phyloP scores from a whole-genome alignment of 306 rosid species.

The Hippophae tibetana region DNA sequence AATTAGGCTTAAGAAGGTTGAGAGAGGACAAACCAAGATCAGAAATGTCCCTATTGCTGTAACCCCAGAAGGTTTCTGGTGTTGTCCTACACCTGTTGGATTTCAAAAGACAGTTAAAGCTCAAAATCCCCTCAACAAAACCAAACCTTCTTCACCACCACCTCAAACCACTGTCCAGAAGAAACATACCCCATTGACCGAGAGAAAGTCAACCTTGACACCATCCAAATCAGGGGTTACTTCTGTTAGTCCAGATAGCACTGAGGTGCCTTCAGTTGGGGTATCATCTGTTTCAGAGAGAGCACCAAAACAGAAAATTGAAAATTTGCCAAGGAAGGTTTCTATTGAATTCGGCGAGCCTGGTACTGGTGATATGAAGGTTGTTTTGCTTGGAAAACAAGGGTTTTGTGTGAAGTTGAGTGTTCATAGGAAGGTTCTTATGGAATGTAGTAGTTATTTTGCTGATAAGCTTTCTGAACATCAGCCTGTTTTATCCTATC shows the following conservation, averaged over 20 bases:
- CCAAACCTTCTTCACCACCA: constrained; percentile 66
- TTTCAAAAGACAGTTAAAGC: constrained; percentile 71
- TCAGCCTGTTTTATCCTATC: constrained; percentile 33
- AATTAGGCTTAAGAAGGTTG: constrained; percentile 46
- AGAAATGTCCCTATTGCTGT: constrained; percentile 88
- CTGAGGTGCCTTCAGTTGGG: constrained; percentile 32
- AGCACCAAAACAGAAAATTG: constrained; percentile 49
- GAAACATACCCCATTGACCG: constrained; percentile 31
- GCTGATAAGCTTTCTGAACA: constrained; percentile 51
- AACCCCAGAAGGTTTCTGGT: constrained; percentile 94
- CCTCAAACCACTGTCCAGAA: constrained; percentile 39
- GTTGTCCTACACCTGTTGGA: constrained; percentile 88
- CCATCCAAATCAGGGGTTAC: constrained; percentile 41
- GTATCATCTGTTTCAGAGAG: constrained; percentile 48
- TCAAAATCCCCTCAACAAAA: constrained; percentile 64
- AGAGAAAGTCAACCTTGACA: constrained; percentile 40
- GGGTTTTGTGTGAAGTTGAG: constrained; percentile 87
- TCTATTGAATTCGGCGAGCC: constrained; percentile 94
- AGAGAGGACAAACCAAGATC: constrained; percentile 71
- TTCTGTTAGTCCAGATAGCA: constrained; percentile 47
- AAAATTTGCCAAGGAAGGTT: constrained; percentile 68
- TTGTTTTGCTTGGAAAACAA: constrained; percentile 67
- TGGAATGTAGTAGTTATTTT: constrained; percentile 52
- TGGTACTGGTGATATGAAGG: constrained; percentile 71
- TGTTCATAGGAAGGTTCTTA: constrained; percentile 63